Evolutionary conservation across 208 protist species (phyloP).

Genomic region (Trypanosoma brucei): DNA sequence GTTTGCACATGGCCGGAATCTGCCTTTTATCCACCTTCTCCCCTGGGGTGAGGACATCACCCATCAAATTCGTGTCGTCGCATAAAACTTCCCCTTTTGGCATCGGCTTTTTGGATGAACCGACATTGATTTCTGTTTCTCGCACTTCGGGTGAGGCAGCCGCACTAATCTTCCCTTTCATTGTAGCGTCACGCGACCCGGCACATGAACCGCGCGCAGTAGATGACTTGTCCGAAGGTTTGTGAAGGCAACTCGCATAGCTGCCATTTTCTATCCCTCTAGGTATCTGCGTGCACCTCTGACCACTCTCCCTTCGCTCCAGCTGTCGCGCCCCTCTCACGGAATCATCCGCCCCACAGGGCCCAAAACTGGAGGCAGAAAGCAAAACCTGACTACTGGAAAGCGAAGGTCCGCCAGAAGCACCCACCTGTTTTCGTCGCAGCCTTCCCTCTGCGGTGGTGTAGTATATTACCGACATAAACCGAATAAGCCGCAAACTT

Average conservation of each 20-base stretch:
- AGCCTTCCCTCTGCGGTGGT: background rate
- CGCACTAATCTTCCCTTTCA: background rate
- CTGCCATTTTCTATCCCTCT: background rate
- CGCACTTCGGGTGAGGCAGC: background rate
- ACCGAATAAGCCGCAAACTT: slow-evolving; percentile 62
- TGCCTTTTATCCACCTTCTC: too few species aligned
- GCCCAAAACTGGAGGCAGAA: too few species aligned
- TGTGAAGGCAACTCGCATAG: background rate
- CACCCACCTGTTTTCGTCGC: background rate
- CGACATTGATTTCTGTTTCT: too few species aligned
- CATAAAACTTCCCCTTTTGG: too few species aligned
- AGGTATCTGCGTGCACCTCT: background rate
- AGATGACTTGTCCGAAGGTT: background rate
- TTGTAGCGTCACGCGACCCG: background rate
- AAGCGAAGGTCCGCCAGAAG: too few species aligned
- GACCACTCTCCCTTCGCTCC: background rate
- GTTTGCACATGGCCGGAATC: too few species aligned
- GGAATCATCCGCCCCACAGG: background rate
- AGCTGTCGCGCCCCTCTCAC: background rate
- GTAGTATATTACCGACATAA: slow-evolving; percentile 30
- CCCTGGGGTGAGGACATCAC: too few species aligned
- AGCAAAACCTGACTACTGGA: too few species aligned
- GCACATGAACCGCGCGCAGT: background rate
- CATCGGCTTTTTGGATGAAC: too few species aligned
- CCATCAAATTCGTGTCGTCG: too few species aligned